Percentiles rank a stretch among this genome's conserved stretches.
These are phyloP conservation scores for Fusarium papillatum DNA, from an alignment of 2,329 filamentous ascomycete species.

Conservation along the genomic window DNA sequence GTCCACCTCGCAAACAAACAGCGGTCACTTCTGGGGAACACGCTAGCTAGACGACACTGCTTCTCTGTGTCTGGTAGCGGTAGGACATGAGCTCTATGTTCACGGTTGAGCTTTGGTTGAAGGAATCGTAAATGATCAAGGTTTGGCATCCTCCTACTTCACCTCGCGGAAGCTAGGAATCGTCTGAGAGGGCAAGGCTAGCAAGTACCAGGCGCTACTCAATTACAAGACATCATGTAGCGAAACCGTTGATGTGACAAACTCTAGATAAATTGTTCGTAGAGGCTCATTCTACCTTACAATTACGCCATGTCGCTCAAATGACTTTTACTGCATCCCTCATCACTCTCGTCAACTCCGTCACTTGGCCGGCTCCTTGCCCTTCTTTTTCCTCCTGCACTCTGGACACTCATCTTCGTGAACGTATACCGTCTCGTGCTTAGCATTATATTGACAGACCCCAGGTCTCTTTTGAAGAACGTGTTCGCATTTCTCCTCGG, in stretches of 20 bases:
- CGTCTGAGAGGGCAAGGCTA: neutral
- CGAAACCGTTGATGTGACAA: neutral
- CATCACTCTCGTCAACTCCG: neutral
- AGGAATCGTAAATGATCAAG: neutral
- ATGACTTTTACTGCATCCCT: neutral
- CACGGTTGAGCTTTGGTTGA: neutral
- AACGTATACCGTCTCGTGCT: conserved; percentile 19
- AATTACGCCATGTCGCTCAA: neutral
- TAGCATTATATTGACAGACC: neutral
- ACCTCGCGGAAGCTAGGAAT: neutral
- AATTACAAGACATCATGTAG: rapidly evolving
- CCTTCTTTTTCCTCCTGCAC: conserved; percentile 1
- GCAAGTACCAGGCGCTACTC: no score
- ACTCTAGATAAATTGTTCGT: neutral
- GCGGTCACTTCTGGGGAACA: neutral
- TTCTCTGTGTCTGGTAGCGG: neutral
- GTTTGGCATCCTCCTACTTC: neutral
- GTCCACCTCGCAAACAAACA: neutral
- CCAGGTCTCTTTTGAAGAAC: neutral
- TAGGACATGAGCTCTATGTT: no score
- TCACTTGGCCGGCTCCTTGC: neutral
- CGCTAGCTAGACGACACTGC: neutral
- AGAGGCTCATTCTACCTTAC: neutral
- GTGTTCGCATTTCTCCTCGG: conserved; percentile 13
- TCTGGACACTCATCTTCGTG: conserved; percentile 20